Evolutionary conservation across 2,329 filamentous ascomycete genomes (phyloP), one percentile per base, ranked within the genome.

Genomic region (Colletotrichum sp.): DNA sequence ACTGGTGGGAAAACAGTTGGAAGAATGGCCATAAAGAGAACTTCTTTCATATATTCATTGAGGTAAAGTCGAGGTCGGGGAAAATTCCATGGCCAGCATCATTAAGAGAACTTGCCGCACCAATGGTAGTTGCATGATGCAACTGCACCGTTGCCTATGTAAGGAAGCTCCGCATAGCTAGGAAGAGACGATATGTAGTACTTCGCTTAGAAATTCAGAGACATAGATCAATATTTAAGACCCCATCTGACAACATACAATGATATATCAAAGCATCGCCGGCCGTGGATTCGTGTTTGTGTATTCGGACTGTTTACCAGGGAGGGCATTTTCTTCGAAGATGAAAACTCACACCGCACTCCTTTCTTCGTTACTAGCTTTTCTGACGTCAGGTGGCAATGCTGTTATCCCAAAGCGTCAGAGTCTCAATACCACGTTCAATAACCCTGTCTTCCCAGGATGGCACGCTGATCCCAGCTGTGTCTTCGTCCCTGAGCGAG

Each of bases 391-490:
- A 12, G 10, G 9, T 1, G 4, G 57, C 7, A 9, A 32, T 12
- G 28, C 57, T 60, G 8, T 12, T 2, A 18, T 30, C 5, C 28
- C 26, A 10, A 1, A 5, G 4, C 3, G 4, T 5, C 16, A 12
- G 26, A 13, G 9, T 32, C 15, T n/a, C 16, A 81, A 81, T 70
- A 79, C 79, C 8, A 81, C 79, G 3, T 80, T 77, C 77, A 64
- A 75, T 60, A 89, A 89, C 79, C 88, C 88, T 0, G 83, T 89
- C 6, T 81, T 90, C 3, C 86, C 88, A 5, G 88, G 89, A 7
- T 89, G 86, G 82, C 85, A 89, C 77, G 85, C 88, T 0, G 88
- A 90, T 79, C 88, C 88, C 1, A 85, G 83, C 7, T 88, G 86
- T 69, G 83, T 85, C 22, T 84, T 84, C 69, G 80, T 87, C 63